Percentiles rank a stretch among this genome's conserved stretches.
phyloP scores from a whole-genome alignment of 495 filamentous ascomycete genomes.

The Podospora conica region DNA sequence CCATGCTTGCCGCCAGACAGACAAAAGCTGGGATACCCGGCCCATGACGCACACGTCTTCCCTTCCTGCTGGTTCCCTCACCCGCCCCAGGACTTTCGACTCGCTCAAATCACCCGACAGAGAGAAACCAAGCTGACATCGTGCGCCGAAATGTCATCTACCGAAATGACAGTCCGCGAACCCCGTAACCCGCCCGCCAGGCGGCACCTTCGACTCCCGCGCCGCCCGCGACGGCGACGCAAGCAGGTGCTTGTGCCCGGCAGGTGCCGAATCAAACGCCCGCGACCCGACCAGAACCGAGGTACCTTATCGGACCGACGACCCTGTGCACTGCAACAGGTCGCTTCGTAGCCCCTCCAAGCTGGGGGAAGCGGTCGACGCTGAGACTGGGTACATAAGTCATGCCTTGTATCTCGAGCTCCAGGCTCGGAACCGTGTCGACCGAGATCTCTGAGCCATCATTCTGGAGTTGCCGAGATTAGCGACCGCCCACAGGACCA shows the following conservation, averaged over 20 bases:
- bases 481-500: not conserved
- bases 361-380: conserved; percentile 12
- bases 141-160: not conserved
- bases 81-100: not conserved
- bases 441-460: conserved; percentile 11
- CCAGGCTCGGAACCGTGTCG: conserved; percentile 14
- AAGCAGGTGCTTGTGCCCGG: too few relatives aligned
- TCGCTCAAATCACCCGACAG: not conserved
- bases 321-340: conserved; percentile 10
- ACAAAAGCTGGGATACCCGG: not conserved
- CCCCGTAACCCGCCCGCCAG: not conserved
- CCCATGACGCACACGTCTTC: not conserved
- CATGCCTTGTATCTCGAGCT: conserved; percentile 18
- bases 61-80: not conserved
- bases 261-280: too few relatives aligned
- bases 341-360: conserved; percentile 18
- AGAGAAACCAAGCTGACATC: not conserved
- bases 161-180: not conserved
- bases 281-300: not conserved
- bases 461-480: conserved; percentile 3
- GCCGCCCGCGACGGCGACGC: not conserved
- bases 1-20: not conserved
- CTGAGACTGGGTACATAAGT: conserved; percentile 13
- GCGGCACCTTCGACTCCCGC: not conserved
- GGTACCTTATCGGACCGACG: not conserved